A percentile compares a stretch with the other conserved stretches of the same genome.
Evolutionary conservation across 2,329 filamentous ascomycete species (phyloP).

Genomic region (Stenocarpella maydis): DNA sequence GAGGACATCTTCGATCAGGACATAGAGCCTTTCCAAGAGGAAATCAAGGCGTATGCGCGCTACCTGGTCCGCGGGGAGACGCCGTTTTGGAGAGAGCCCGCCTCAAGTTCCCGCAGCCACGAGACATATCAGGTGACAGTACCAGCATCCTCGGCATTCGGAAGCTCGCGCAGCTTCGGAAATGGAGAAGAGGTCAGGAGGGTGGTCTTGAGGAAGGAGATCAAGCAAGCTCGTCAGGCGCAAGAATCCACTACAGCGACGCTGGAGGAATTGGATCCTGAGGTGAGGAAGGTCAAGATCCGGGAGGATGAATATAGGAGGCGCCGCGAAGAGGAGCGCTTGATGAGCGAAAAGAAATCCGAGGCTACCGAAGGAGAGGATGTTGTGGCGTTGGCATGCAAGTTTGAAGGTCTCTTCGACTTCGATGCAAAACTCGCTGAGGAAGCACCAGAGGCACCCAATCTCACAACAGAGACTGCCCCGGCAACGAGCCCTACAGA

Average conservation of each 20-base stretch:
- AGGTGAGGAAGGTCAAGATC: neutral
- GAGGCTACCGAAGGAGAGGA: neutral
- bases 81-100: neutral
- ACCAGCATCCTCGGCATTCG: neutral
- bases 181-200: neutral
- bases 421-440: neutral
- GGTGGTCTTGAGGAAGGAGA: neutral
- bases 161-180: neutral
- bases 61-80: conserved; percentile 6
- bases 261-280: neutral
- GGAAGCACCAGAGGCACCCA: neutral
- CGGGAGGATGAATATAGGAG: conserved; percentile 1
- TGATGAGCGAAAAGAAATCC: too few relatives aligned
- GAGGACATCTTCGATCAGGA: neutral
- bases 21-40: neutral
- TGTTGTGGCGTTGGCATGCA: neutral
- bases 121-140: neutral
- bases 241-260: neutral
- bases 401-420: conserved; percentile 7
- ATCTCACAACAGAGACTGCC: neutral
- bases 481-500: neutral
- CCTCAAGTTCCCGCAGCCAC: neutral
- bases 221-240: conserved; percentile 1
- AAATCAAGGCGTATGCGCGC: conserved; percentile 18
- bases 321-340: neutral